Evolutionary conservation across 2,329 filamentous ascomycete genomes (phyloP), one percentile per base, ranked within the genome.

Genomic region (Verticillium dahliae): DNA sequence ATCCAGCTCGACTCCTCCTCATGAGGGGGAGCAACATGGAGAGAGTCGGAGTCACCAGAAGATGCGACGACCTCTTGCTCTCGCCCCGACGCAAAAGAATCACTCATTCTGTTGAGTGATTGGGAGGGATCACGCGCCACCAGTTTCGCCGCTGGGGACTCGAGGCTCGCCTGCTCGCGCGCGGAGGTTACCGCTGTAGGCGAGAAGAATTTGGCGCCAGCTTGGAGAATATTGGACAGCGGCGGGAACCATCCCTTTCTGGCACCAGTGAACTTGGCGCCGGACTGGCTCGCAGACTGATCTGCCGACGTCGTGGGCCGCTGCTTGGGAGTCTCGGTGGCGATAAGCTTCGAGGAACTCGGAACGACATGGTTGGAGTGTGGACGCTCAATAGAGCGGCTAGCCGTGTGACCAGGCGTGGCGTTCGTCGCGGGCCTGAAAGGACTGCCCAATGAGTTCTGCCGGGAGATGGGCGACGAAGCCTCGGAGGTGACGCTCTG

Each of bases 401-500:
- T 22, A 56, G 13, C 7, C 14, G 63, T 15, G 56, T 65, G 39
- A 60, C 61, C 27, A 15, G 31, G 54, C 1, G 27, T 56, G 15
- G 13, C 54, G 18, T 34, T 34, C 6, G 57, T 63, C 1, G 63
- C 63, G 33, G 64, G 61, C 59, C 80, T 76, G 65, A 87, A 87
- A 0, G 84, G 84, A 61, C 84, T 86, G 14, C 83, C 78, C 2
- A 86, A 72, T 11, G 80, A 78, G 38, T 76, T 76, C 54, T 82
- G 80, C n/a, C 75, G 76, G 6, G 72, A 76, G 58, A 81, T 80
- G 1, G 84, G 84, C 0, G 84, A 85, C 0, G 83, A 82, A 7
- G 82, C 81, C 64, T 86, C 84, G 0, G 83, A 85, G 11, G 84
- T 83, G 41, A 86, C 80, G 62, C 78, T 83, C 67, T 86, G 84